These are phyloP conservation scores for Clavariopsis aquatica DNA, from an alignment of 495 filamentous ascomycete species.

Conservation along the genomic window DNA sequence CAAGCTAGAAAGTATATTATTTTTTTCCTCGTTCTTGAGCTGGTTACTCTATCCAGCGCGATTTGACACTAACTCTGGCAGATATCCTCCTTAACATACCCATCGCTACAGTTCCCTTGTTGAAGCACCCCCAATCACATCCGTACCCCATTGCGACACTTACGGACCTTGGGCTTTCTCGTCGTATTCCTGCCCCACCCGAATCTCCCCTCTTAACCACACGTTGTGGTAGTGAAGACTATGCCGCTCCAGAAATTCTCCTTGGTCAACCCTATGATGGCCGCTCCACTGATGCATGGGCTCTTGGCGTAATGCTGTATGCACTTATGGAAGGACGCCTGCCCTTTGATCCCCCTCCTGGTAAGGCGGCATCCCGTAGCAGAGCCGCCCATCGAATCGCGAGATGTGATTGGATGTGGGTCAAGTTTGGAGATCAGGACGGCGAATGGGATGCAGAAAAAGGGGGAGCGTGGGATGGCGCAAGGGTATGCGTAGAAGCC, in stretches of 20 bases:
- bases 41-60: constrained; percentile 10
- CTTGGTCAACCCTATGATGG: constrained; percentile 96
- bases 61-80: constrained; percentile 49
- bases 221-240: constrained; percentile 93
- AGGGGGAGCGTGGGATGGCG: constrained; percentile 66
- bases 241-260: constrained; percentile 93
- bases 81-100: constrained; percentile 89
- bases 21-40: constrained; percentile 6
- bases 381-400: constrained; percentile 90
- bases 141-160: constrained; percentile 81
- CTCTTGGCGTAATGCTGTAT: constrained; percentile 88
- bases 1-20: constrained; percentile 83
- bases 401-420: constrained; percentile 91
- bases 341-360: constrained; percentile 85
- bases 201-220: constrained; percentile 75
- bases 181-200: constrained; percentile 72
- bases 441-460: constrained; percentile 67
- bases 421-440: constrained; percentile 72
- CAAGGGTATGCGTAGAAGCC: constrained; percentile 76
- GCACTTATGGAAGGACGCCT: constrained; percentile 88
- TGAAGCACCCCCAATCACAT: constrained; percentile 66
- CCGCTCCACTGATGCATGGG: constrained; percentile 90
- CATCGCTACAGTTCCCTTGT: constrained; percentile 51
- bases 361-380: constrained; percentile 63
- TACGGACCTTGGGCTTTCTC: constrained; percentile 88